These are phyloP conservation scores for Euptelea pleiosperma DNA, from an alignment of 164 flowering plant species.

Conservation along the genomic window DNA sequence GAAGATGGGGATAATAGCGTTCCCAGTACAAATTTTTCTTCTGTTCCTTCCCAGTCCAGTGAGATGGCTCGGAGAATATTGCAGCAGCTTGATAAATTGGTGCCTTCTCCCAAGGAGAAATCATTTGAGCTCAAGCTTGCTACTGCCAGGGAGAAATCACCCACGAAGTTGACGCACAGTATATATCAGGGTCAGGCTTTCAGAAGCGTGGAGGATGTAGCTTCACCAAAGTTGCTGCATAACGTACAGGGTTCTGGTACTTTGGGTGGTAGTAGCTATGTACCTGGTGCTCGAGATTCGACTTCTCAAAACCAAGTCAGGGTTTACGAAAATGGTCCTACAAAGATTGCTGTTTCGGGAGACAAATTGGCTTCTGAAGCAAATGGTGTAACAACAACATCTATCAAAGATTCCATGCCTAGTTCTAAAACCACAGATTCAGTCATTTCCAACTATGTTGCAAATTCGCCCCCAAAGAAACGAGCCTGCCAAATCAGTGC, in stretches of 20 bases:
- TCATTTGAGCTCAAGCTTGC: conserved; percentile 46
- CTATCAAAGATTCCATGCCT: conserved; percentile 18
- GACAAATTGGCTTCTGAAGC: conserved; percentile 16
- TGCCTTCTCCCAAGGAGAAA: conserved; percentile 53
- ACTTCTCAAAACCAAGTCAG: conserved; percentile 23
- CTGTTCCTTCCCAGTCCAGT: conserved; percentile 69
- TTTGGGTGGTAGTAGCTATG: conserved; percentile 17
- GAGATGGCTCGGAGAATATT: conserved; percentile 73
- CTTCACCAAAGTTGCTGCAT: conserved; percentile 47
- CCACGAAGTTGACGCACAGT: conserved; percentile 45
- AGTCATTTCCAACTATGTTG: conserved; percentile 9
- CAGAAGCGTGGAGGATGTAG: conserved; percentile 61
- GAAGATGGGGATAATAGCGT: conserved; percentile 28
- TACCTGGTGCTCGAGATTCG: conserved; percentile 18
- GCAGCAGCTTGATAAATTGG: conserved; percentile 68
- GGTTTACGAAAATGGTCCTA: conserved; percentile 40
- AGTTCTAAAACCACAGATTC: conserved; percentile 22
- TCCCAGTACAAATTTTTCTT: conserved; percentile 29
- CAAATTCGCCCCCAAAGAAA: conserved; percentile 34
- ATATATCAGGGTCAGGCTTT: conserved; percentile 69
- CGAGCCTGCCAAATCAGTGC: conserved; percentile 84
- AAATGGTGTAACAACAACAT: conserved; percentile 17
- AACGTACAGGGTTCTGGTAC: conserved; percentile 22
- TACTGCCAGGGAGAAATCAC: conserved; percentile 41
- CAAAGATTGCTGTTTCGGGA: conserved; percentile 4